Percentiles rank a stretch among this genome's conserved stretches.
Conservation (phyloP, 2,329 filamentous ascomycete species). For the Teratosphaeria viscida region DNA sequence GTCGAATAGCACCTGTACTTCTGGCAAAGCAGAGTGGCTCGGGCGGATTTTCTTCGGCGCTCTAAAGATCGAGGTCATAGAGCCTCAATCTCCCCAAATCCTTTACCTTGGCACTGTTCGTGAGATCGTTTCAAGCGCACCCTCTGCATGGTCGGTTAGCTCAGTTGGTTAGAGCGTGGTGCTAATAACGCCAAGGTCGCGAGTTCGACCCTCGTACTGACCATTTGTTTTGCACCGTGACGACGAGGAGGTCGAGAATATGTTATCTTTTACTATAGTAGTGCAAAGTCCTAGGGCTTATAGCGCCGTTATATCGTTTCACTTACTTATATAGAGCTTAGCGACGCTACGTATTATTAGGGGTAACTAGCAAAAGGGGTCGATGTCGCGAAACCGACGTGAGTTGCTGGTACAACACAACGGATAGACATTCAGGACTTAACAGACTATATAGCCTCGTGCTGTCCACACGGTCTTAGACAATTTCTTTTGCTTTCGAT, state of each 20-base stretch:
- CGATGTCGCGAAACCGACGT: constrained; percentile 3
- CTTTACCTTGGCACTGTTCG: neutral
- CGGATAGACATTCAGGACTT: no score
- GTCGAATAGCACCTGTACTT: no score
- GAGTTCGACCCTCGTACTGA: constrained; percentile 6
- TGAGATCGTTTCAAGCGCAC: neutral
- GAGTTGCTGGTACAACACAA: no score
- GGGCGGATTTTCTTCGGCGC: no score
- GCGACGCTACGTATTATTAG: no score
- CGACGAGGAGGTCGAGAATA: neutral
- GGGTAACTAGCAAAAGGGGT: neutral
- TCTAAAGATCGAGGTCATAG: no score
- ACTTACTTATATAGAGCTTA: neutral
- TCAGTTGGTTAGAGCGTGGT: constrained; percentile 8
- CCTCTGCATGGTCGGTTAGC: neutral
- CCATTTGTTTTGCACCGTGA: neutral
- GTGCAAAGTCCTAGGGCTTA: neutral
- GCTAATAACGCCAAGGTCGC: constrained; percentile 8
- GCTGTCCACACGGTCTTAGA: no score
- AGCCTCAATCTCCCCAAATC: no score
- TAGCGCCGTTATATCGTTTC: neutral
- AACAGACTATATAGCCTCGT: no score
- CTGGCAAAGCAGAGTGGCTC: no score
- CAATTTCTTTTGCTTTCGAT: no score
- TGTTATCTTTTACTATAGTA: neutral